Evolutionary conservation across 163 green algal genomes (phyloP).

Genomic region (Prototheca cutis): DNA sequence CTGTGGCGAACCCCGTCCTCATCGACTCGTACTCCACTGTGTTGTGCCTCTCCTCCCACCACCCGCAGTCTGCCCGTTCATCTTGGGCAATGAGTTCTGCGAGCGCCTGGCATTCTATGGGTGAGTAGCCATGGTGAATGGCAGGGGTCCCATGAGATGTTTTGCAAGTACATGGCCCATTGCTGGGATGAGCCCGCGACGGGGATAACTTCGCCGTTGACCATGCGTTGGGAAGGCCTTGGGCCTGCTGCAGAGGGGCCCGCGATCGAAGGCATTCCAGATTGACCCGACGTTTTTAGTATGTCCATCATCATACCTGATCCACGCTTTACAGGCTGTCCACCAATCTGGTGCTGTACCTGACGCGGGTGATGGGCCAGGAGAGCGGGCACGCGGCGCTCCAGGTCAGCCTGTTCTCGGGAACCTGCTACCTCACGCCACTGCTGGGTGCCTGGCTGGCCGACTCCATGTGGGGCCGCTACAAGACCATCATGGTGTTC

Average conservation of each 20-base stretch:
- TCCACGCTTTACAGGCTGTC: slow-evolving; percentile 68
- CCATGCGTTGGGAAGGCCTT: no score
- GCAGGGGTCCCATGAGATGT: not conserved
- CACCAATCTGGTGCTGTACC: slow-evolving; percentile 88
- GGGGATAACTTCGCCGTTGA: no score
- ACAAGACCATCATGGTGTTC: slow-evolving; percentile 93
- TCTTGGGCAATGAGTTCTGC: slow-evolving; percentile 92
- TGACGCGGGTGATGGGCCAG: slow-evolving; percentile 68
- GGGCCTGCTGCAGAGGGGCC: no score
- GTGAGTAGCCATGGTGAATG: slow-evolving; percentile 14
- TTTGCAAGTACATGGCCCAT: not conserved
- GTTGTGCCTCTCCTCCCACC: not conserved
- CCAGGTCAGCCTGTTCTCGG: slow-evolving; percentile 60
- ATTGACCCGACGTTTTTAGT: no score
- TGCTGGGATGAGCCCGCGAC: no score
- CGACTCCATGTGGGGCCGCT: slow-evolving; percentile 80
- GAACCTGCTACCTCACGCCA: slow-evolving; percentile 87
- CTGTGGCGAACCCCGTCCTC: no score
- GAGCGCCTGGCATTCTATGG: slow-evolving; percentile 88
- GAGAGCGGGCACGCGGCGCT: slow-evolving; percentile 60
- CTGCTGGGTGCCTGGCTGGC: slow-evolving; percentile 85
- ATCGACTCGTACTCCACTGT: not conserved
- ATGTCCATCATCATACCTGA: no score
- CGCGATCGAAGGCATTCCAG: no score
- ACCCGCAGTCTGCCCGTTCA: slow-evolving; percentile 73